Percentiles rank a stretch among this genome's conserved stretches.
Conservation (phyloP, 106 monocot genomes). For the Xerophyta viscosa region DNA sequence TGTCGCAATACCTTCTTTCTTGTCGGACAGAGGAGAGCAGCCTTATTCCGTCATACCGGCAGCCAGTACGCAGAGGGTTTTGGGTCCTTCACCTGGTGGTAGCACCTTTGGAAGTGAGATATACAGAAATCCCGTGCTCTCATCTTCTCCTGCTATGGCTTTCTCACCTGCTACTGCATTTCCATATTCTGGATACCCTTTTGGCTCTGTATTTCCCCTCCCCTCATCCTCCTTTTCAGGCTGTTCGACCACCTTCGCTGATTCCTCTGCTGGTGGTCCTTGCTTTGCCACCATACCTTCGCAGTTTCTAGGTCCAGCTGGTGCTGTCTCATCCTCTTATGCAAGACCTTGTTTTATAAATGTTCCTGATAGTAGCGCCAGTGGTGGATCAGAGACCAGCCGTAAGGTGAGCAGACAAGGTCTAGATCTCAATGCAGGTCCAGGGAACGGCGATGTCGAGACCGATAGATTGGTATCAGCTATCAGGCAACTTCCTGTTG, state of each 20-base stretch:
- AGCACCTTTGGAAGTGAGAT: constrained; percentile 51
- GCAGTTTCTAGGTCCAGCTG: constrained; percentile 29
- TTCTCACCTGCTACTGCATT: constrained; percentile 52
- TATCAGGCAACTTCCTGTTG: constrained; percentile 37
- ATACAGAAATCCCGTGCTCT: constrained; percentile 51
- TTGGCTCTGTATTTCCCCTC: constrained; percentile 54
- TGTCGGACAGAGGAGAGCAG: constrained; percentile 67
- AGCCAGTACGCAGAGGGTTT: constrained; percentile 44
- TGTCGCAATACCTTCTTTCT: constrained; percentile 70
- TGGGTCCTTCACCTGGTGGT: constrained; percentile 30
- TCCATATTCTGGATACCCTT: constrained; percentile 64
- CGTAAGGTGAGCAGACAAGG: constrained; percentile 49
- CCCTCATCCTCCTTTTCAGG: constrained; percentile 38
- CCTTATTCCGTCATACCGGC: constrained; percentile 59
- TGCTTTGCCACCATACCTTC: constrained; percentile 40
- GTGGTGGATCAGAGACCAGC: constrained; percentile 40
- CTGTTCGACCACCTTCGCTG: constrained; percentile 37
- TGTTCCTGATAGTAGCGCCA: constrained; percentile 44
- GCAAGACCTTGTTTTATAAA: constrained; percentile 48
- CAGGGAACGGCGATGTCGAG: constrained; percentile 51
- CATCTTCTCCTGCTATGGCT: constrained; percentile 69
- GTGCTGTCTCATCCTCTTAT: constrained; percentile 30
- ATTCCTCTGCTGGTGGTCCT: constrained; percentile 37
- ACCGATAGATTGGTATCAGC: constrained; percentile 24
- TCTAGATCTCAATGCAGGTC: constrained; percentile 84